A percentile compares a stretch with the other conserved stretches of the same genome.
Evolutionary conservation across 768 basidiomycete genomes (phyloP).

Genomic region (Boletus coccyginus): DNA sequence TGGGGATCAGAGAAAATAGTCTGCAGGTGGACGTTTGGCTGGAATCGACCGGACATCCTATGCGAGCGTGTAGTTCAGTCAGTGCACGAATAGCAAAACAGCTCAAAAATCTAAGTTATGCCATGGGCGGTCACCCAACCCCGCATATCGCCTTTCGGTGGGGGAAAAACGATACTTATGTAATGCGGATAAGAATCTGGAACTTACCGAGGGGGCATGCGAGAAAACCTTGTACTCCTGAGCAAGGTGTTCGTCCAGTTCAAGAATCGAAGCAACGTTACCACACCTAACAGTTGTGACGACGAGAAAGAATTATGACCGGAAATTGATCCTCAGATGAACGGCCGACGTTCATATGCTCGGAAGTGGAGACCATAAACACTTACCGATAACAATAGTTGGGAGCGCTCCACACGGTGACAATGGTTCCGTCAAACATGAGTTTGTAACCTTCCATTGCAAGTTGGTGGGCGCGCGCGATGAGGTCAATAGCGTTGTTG

Average conservation of each 20-base stretch:
- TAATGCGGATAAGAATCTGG: constrained; percentile 6
- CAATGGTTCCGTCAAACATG: constrained; percentile 94
- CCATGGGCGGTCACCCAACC: constrained; percentile 12
- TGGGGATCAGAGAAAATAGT: constrained; percentile 70
- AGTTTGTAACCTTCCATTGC: constrained; percentile 98
- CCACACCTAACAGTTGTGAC: constrained; percentile 64
- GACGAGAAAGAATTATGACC: constrained; percentile 11
- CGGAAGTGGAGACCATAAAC: constrained; percentile 4
- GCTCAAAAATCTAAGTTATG: background rate
- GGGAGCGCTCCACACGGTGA: constrained; percentile 97
- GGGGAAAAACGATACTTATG: constrained; percentile 10
- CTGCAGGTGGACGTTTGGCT: constrained; percentile 80
- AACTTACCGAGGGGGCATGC: constrained; percentile 79
- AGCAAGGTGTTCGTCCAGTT: constrained; percentile 87
- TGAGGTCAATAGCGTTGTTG: constrained; percentile 89
- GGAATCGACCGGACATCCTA: constrained; percentile 83
- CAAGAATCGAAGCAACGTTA: constrained; percentile 92
- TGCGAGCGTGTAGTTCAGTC: background rate
- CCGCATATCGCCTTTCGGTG: constrained; percentile 28
- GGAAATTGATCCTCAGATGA: constrained; percentile 24
- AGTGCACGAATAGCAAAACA: background rate
- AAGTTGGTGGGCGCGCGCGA: constrained; percentile 95
- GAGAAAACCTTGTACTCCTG: constrained; percentile 97
- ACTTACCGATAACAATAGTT: constrained; percentile 96
- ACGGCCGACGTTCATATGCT: constrained; percentile 14